A percentile compares a stretch with the other conserved stretches of the same genome.
These are phyloP conservation scores for Aschersonia sp. DNA, from an alignment of 2,329 filamentous ascomycete genomes.

Conservation along the genomic window DNA sequence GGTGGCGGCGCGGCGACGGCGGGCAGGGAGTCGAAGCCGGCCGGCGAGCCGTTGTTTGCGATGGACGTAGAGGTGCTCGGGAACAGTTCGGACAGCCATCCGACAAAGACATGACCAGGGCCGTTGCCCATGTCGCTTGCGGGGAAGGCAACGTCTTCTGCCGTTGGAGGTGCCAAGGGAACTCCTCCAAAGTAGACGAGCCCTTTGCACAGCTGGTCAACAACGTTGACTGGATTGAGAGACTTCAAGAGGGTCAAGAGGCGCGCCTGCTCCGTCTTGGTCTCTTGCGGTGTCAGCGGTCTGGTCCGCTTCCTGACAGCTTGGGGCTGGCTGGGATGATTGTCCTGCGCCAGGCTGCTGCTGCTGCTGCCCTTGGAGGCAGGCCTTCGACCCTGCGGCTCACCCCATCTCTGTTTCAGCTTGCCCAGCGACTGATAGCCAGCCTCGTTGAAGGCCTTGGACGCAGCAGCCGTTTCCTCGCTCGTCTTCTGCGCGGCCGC, in stretches of 20 bases:
- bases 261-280: conserved; percentile 44
- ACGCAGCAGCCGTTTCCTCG: conserved; percentile 44
- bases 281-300: conserved; percentile 24
- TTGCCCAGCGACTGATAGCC: conserved; percentile 35
- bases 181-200: conserved; percentile 49
- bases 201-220: conserved; percentile 48
- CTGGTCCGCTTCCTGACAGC: conserved; percentile 2
- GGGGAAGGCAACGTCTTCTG: conserved; percentile 33
- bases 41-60: too few species aligned
- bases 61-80: conserved; percentile 1
- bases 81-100: conserved; percentile 51
- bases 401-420: conserved; percentile 2
- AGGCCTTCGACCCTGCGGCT: not conserved
- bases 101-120: conserved; percentile 40
- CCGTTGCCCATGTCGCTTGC: conserved; percentile 41
- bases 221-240: conserved; percentile 39
- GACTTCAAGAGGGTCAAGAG: conserved; percentile 41
- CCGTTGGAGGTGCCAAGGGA: conserved; percentile 38
- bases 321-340: conserved; percentile 1
- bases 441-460: conserved; percentile 37
- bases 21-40: too few species aligned
- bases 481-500: conserved; percentile 46
- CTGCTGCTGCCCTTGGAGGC: not conserved
- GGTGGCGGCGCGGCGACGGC: too few species aligned
- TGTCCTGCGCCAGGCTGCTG: not conserved